These are phyloP conservation scores for Penicillium sp. DNA, from an alignment of 2,329 filamentous ascomycete genomes.

Conservation along the genomic window DNA sequence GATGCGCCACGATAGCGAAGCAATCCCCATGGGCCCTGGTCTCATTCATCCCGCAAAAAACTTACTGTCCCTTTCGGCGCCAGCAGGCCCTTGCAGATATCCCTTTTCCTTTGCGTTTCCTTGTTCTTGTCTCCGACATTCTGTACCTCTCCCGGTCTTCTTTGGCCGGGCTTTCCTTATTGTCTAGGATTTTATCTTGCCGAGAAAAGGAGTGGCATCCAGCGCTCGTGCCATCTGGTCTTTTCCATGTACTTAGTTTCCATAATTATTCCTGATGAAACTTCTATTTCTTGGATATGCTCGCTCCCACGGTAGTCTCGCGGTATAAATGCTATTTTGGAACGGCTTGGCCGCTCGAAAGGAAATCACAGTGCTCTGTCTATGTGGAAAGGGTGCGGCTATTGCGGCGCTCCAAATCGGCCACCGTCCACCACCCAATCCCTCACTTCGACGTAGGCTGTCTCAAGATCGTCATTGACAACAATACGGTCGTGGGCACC, in stretches of 20 bases:
- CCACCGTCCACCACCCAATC: conserved; percentile 49
- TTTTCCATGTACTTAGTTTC: conserved; percentile 38
- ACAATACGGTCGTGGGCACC: conserved; percentile 66
- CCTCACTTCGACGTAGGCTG: conserved; percentile 55
- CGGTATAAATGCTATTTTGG: neutral
- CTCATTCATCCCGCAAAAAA: conserved; percentile 24
- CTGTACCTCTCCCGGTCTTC: conserved; percentile 16
- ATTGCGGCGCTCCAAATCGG: conserved; percentile 32
- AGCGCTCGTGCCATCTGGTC: conserved; percentile 26
- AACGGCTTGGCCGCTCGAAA: neutral
- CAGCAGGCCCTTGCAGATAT: conserved; percentile 41
- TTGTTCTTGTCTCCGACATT: conserved; percentile 20
- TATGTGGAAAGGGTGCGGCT: neutral
- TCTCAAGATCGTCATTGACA: conserved; percentile 64
- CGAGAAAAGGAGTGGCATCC: conserved; percentile 29
- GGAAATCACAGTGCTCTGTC: neutral
- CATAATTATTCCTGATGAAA: conserved; percentile 32
- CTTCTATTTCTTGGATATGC: conserved; percentile 17
- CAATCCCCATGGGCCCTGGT: conserved; percentile 16
- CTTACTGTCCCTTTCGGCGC: conserved; percentile 29
- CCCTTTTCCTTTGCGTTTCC: conserved; percentile 28
- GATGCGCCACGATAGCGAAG: conserved; percentile 16
- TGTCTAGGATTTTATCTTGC: conserved; percentile 28
- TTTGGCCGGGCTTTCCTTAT: conserved; percentile 24
- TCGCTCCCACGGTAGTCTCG: neutral